Percentiles rank a stretch among this genome's conserved stretches.
Conservation (phyloP, 306 rosid species). For the Erythrophleum fordii region DNA sequence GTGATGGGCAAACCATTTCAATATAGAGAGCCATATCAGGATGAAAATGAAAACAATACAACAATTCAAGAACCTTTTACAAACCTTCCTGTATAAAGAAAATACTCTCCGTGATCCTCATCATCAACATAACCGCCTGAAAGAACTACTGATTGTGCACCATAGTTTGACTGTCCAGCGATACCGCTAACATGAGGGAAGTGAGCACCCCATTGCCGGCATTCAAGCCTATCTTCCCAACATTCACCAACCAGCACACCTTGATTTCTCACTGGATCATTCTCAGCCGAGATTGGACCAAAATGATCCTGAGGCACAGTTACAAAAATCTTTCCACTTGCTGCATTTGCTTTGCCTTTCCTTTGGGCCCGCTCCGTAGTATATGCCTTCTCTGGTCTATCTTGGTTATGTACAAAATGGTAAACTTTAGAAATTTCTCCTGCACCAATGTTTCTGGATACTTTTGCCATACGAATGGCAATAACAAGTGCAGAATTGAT, state of each 20-base stretch:
- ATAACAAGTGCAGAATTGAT: conserved; percentile 69
- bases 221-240: conserved; percentile 64
- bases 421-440: conserved; percentile 39
- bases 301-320: conserved; percentile 68
- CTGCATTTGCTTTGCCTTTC: conserved; percentile 65
- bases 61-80: background rate
- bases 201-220: conserved; percentile 84
- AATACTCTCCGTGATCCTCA: conserved; percentile 85
- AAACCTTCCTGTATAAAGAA: conserved; percentile 79
- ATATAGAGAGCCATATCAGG: background rate
- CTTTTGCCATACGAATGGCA: conserved; percentile 70
- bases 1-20: background rate
- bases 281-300: conserved; percentile 65
- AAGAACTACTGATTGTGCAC: conserved; percentile 78
- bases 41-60: background rate
- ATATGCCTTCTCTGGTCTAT: conserved; percentile 67
- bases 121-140: conserved; percentile 77
- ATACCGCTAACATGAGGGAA: conserved; percentile 71
- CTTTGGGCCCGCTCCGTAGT: conserved; percentile 59
- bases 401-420: conserved; percentile 63
- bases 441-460: conserved; percentile 33
- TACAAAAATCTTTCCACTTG: conserved; percentile 72
- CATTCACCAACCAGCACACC: conserved; percentile 67
- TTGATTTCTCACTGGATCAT: conserved; percentile 59
- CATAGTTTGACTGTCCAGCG: conserved; percentile 67